Evolutionary conservation across 176 grass and related monocot genomes (phyloP).

Genomic region (Phoenix roebelenii): DNA sequence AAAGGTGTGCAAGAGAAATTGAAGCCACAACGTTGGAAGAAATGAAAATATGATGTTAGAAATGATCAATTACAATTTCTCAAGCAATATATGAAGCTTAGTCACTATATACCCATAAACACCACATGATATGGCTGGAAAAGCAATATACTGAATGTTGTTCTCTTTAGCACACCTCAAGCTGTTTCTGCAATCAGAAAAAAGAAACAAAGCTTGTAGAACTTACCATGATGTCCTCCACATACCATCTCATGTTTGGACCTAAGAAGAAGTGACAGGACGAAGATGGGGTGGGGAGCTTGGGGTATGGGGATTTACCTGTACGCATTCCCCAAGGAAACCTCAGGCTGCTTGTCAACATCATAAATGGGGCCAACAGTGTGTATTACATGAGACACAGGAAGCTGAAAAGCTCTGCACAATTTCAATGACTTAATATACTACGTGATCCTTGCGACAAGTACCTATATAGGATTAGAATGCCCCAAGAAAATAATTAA

Average conservation of each 20-base stretch:
- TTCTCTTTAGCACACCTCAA: slow-evolving; percentile 87
- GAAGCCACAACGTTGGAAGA: no score
- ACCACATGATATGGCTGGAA: slow-evolving; percentile 90
- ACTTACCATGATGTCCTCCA: not conserved
- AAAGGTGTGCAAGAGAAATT: slow-evolving; percentile 15
- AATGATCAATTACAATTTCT: not conserved
- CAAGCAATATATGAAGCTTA: slow-evolving; percentile 13
- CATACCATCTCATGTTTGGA: not conserved
- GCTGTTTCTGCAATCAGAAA: slow-evolving; percentile 69
- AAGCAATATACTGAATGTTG: slow-evolving; percentile 82
- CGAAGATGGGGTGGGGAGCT: not conserved
- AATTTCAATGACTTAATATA: slow-evolving; percentile 7
- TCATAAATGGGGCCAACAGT: slow-evolving; percentile 89
- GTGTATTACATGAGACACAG: slow-evolving; percentile 68
- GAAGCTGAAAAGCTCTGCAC: slow-evolving; percentile 73
- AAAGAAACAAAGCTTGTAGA: not conserved
- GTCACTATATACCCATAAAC: slow-evolving; percentile 44
- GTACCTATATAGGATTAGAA: no score
- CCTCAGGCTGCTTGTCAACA: slow-evolving; percentile 45
- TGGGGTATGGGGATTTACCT: slow-evolving; percentile 20
- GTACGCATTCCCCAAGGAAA: slow-evolving; percentile 71
- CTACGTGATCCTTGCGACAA: not conserved
- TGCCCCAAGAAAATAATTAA: no score
- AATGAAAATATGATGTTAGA: slow-evolving; percentile 11
- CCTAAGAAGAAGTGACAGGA: no score